phyloP scores from a whole-genome alignment of 805 yeast species.

The Zygosaccharomyces gambellarensis region DNA sequence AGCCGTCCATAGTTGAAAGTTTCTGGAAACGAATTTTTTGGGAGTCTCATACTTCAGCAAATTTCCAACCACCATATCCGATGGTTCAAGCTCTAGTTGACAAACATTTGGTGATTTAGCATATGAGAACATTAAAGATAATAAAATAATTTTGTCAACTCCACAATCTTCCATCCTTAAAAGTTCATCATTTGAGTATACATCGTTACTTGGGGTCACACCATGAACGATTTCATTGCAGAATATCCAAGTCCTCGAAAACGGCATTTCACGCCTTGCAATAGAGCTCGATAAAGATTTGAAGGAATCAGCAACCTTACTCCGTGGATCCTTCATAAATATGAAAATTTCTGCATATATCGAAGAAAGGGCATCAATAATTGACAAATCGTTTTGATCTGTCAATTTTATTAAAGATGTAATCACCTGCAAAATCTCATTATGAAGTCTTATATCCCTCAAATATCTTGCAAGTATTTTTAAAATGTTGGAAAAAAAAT shows the following conservation, averaged over 20 bases:
- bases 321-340: not conserved
- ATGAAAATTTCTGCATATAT: constrained; percentile 15
- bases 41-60: constrained; percentile 8
- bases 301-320: constrained; percentile 1
- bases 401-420: constrained; percentile 9
- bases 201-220: constrained; percentile 1
- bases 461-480: constrained; percentile 13
- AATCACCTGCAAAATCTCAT: constrained; percentile 16
- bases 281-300: constrained; percentile 4
- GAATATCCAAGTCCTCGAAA: constrained; percentile 11
- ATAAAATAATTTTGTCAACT: constrained; percentile 9
- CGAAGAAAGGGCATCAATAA: constrained; percentile 14
- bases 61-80: constrained; percentile 5
- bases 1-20: constrained; percentile 19
- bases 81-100: constrained; percentile 3
- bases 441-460: constrained; percentile 9
- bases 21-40: constrained; percentile 7
- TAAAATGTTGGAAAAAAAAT: constrained; percentile 8
- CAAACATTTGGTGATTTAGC: constrained; percentile 9
- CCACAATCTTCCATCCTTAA: constrained; percentile 7
- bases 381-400: not conserved
- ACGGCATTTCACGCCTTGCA: not conserved
- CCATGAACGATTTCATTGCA: constrained; percentile 17
- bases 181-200: constrained; percentile 14
- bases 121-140: constrained; percentile 19